Conservation (phyloP, 2,329 filamentous ascomycete genomes). For the Penicillium concentricum region DNA sequence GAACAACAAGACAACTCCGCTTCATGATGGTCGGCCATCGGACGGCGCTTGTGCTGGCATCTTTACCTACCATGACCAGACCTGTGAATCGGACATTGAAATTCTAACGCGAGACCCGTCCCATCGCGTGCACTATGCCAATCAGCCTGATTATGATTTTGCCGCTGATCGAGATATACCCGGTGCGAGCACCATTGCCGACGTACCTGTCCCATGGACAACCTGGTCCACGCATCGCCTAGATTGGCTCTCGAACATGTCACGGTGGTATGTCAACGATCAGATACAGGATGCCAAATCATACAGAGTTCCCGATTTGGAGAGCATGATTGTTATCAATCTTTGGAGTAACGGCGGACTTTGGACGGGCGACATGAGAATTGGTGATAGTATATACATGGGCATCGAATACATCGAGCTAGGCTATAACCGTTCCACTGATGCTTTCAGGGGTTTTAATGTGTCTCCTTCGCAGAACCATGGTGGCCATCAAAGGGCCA, state of each 20-base stretch:
- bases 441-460: not conserved
- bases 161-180: conserved; percentile 33
- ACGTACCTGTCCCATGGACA: conserved; percentile 40
- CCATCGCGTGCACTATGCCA: conserved; percentile 44
- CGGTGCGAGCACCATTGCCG: conserved; percentile 30
- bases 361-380: conserved; percentile 43
- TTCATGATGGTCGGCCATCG: conserved; percentile 29
- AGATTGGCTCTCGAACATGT: conserved; percentile 39
- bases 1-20: not conserved
- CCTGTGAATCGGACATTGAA: conserved; percentile 54
- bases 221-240: conserved; percentile 42
- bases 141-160: conserved; percentile 45
- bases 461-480: conserved; percentile 12
- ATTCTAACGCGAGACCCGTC: conserved; percentile 51
- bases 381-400: conserved; percentile 38
- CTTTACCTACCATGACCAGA: conserved; percentile 50
- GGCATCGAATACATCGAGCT: conserved; percentile 46
- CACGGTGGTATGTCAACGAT: conserved; percentile 40
- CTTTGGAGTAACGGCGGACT: conserved; percentile 45
- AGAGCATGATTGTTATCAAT: conserved; percentile 41
- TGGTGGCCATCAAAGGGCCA: conserved; percentile 12
- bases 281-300: conserved; percentile 31
- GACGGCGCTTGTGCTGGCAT: conserved; percentile 52
- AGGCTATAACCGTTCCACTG: conserved; percentile 37
- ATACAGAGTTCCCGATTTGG: conserved; percentile 37